phyloP scores from a whole-genome alignment of 2,329 filamentous ascomycete genomes.

The Penicillium verrucosum region DNA sequence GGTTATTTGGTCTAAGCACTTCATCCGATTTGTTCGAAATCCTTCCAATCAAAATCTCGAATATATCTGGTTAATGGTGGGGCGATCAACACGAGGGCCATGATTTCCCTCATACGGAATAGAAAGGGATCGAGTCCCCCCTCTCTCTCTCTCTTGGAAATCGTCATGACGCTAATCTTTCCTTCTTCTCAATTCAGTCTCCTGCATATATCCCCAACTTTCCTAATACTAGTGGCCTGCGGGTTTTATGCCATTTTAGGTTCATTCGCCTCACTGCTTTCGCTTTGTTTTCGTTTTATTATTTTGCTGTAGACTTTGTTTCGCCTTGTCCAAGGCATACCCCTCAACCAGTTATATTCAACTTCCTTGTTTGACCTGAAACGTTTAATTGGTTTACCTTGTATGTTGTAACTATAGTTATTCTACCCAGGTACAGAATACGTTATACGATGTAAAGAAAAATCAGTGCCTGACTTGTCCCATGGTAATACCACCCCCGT shows the following conservation, averaged over 20 bases:
- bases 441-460: not conserved
- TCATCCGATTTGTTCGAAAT: conserved; percentile 9
- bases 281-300: not conserved
- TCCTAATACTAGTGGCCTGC: not conserved
- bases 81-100: conserved; percentile 11
- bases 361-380: not conserved
- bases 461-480: not conserved
- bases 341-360: not conserved
- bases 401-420: not conserved
- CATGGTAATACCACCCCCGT: not conserved
- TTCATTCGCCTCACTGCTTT: conserved; percentile 2
- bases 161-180: conserved; percentile 3
- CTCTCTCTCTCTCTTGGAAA: not conserved
- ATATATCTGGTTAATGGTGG: too few species aligned
- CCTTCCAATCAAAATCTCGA: conserved; percentile 7
- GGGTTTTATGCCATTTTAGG: not conserved
- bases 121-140: not conserved
- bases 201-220: conserved; percentile 3
- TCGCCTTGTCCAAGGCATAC: not conserved
- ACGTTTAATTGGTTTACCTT: not conserved
- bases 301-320: not conserved
- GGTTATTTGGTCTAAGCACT: conserved; percentile 5
- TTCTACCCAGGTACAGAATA: not conserved
- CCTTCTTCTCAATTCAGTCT: conserved; percentile 4
- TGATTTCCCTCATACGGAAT: not conserved